These are phyloP conservation scores for Magnusiomyces magnusii DNA, from an alignment of 1,139 yeast species.

Conservation along the genomic window DNA sequence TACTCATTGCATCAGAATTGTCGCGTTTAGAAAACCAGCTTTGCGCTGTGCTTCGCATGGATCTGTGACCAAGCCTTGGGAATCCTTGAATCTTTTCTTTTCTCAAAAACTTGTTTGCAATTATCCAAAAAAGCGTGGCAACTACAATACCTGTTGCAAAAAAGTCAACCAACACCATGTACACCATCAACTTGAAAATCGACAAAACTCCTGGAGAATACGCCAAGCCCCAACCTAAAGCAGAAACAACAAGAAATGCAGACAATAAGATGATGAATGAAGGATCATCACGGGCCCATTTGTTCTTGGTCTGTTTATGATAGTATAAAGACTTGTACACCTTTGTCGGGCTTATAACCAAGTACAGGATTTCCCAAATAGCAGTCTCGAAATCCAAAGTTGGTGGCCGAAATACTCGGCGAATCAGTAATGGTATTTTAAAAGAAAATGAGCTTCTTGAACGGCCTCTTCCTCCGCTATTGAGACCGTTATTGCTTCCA, in stretches of 20 bases:
- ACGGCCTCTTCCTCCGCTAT: neutral
- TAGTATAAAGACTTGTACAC: constrained; percentile 78
- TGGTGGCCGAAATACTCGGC: constrained; percentile 59
- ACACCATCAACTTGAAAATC: constrained; percentile 55
- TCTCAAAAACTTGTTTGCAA: constrained; percentile 56
- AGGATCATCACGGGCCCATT: constrained; percentile 89
- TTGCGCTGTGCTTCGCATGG: neutral
- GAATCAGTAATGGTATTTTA: constrained; percentile 21
- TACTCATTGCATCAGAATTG: neutral
- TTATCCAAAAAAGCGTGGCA: constrained; percentile 65
- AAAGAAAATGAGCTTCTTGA: neutral
- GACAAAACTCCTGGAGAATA: constrained; percentile 58
- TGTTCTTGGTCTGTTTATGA: constrained; percentile 60
- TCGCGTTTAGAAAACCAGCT: neutral
- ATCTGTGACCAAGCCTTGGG: constrained; percentile 32
- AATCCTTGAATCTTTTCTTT: constrained; percentile 20
- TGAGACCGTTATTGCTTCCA: neutral
- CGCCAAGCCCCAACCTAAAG: constrained; percentile 86
- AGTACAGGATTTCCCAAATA: constrained; percentile 76
- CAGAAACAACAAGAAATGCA: constrained; percentile 57
- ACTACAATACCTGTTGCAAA: constrained; percentile 60
- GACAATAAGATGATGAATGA: constrained; percentile 70
- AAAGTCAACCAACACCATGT: constrained; percentile 84
- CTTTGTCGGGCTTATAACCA: constrained; percentile 67
- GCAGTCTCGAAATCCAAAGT: constrained; percentile 90